phyloP scores from a whole-genome alignment of 768 basidiomycete genomes.

The Auricularia auricula-judae region DNA sequence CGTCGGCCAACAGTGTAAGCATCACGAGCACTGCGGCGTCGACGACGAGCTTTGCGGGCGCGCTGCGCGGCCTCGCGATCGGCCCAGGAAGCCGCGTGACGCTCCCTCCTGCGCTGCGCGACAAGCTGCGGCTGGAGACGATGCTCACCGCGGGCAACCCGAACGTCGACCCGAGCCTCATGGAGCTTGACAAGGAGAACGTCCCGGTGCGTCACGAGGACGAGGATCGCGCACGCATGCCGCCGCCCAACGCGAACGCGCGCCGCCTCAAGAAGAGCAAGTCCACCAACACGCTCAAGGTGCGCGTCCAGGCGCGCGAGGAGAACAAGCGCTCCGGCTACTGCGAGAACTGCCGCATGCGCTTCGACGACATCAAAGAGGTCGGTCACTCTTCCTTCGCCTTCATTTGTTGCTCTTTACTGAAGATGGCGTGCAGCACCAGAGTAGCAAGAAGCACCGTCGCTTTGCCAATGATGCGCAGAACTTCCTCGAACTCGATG shows the following conservation, averaged over 20 bases:
- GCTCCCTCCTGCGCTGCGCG: conserved; percentile 42
- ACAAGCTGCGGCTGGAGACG: conserved; percentile 36
- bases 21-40: conserved; percentile 89
- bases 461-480: conserved; percentile 68
- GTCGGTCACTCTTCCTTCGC: conserved; percentile 34
- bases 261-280: conserved; percentile 42
- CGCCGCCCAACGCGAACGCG: conserved; percentile 9
- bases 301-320: conserved; percentile 65
- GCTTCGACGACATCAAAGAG: conserved; percentile 77
- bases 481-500: conserved; percentile 75
- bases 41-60: conserved; percentile 47
- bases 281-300: conserved; percentile 70
- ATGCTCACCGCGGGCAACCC: not conserved
- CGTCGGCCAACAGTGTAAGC: conserved; percentile 89
- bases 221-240: conserved; percentile 3
- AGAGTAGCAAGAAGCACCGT: conserved; percentile 58
- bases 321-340: conserved; percentile 90
- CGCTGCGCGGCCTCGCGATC: conserved; percentile 6
- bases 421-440: conserved; percentile 42
- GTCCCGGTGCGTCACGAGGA: conserved; percentile 23
- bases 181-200: conserved; percentile 19
- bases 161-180: conserved; percentile 1
- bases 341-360: conserved; percentile 89
- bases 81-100: conserved; percentile 27
- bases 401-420: conserved; percentile 4